These are phyloP conservation scores for Hypoxylon perforatum DNA, from an alignment of 495 filamentous ascomycete genomes.

Conservation along the genomic window DNA sequence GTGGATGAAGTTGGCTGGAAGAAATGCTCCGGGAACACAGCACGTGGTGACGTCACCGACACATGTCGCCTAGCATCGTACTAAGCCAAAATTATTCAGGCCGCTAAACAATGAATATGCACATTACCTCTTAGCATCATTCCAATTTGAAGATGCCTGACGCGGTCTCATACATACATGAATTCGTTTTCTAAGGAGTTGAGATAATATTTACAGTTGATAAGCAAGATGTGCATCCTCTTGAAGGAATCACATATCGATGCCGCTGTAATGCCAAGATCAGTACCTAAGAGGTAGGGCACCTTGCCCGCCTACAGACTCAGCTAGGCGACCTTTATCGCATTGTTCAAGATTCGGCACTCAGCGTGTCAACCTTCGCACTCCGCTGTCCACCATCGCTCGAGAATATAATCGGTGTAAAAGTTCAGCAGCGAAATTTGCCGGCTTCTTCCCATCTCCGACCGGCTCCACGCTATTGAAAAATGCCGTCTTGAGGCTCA, in stretches of 20 bases:
- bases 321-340: too few species aligned
- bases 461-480: conserved; percentile 53
- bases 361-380: conserved; percentile 15
- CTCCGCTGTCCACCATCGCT: conserved; percentile 37
- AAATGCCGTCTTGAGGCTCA: conserved; percentile 74
- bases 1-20: background rate
- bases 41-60: conserved; percentile 21
- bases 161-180: background rate
- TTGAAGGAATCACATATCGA: too few species aligned
- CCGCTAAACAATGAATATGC: background rate
- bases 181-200: background rate
- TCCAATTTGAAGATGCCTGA: background rate
- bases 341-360: too few species aligned
- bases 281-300: too few species aligned
- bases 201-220: background rate
- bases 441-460: conserved; percentile 62
- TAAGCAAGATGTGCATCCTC: too few species aligned
- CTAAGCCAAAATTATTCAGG: background rate
- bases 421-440: conserved; percentile 64
- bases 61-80: background rate
- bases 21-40: conserved; percentile 24
- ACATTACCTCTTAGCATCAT: background rate
- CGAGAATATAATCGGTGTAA: conserved; percentile 73
- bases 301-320: too few species aligned
- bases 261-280: too few species aligned